Conservation (phyloP, 306 rosid genomes). For the Trifolium dubium region DNA sequence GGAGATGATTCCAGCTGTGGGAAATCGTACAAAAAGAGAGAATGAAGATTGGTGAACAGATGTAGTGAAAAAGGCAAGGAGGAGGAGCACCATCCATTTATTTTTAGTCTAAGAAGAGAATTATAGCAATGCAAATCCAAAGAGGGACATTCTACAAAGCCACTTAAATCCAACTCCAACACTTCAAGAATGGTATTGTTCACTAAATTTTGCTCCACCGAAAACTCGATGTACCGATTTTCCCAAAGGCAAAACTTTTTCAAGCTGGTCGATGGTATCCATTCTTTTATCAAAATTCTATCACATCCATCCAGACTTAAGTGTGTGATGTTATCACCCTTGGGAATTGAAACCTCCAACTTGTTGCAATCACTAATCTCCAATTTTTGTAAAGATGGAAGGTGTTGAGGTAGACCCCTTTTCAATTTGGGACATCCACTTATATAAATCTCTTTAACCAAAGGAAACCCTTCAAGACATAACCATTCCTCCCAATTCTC, state of each 20-base stretch:
- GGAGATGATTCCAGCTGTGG: neutral
- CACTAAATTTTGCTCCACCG: neutral
- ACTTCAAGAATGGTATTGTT: neutral
- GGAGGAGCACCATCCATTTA: neutral
- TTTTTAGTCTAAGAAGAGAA: neutral
- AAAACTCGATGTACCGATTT: neutral
- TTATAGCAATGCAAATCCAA: neutral
- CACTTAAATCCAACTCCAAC: neutral
- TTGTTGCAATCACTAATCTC: neutral
- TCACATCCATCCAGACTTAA: neutral
- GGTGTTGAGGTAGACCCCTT: constrained; percentile 10
- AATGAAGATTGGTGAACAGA: neutral
- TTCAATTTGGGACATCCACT: neutral
- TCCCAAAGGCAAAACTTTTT: neutral
- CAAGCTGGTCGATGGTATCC: neutral
- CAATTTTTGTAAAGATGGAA: constrained; percentile 25
- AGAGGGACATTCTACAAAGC: neutral
- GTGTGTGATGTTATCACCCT: neutral
- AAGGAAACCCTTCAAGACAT: constrained; percentile 6
- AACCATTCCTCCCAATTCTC: constrained; percentile 35
- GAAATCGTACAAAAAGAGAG: neutral
- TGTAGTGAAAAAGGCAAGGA: neutral
- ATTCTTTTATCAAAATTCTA: neutral
- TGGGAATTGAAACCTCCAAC: constrained; percentile 11
- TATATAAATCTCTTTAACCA: constrained; percentile 18